These are phyloP conservation scores for Ajuga chamaepitys DNA, from an alignment of 257 asterid genomes.

Conservation along the genomic window DNA sequence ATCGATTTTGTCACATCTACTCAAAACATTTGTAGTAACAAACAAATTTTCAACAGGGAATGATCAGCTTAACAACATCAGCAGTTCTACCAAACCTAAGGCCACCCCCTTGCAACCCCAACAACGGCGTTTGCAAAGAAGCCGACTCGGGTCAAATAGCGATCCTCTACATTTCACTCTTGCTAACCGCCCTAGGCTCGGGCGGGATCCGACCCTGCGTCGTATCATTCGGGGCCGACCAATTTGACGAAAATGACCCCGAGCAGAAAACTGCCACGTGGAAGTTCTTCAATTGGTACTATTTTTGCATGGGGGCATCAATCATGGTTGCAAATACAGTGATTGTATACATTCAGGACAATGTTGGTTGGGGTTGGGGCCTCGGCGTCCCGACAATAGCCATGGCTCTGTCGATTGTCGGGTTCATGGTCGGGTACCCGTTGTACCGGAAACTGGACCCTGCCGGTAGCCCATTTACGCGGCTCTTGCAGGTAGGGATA, in stretches of 20 bases:
- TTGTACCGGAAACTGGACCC: slow-evolving; percentile 68
- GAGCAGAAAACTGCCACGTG: slow-evolving; percentile 58
- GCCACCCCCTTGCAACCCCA: slow-evolving; percentile 54
- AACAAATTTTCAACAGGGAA: slow-evolving; percentile 78
- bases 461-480: slow-evolving; percentile 91
- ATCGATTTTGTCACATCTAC: no score
- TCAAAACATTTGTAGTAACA: no score
- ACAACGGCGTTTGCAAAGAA: slow-evolving; percentile 35
- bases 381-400: slow-evolving; percentile 70
- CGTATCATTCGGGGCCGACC: slow-evolving; percentile 89
- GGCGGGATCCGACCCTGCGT: slow-evolving; percentile 89
- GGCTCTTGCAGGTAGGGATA: slow-evolving; percentile 70
- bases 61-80: slow-evolving; percentile 60
- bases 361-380: slow-evolving; percentile 90
- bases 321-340: slow-evolving; percentile 76
- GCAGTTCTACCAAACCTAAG: slow-evolving; percentile 59
- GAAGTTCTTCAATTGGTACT: slow-evolving; percentile 97
- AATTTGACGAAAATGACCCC: slow-evolving; percentile 69
- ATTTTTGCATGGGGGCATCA: slow-evolving; percentile 85
- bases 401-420: slow-evolving; percentile 57
- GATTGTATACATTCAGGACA: slow-evolving; percentile 70
- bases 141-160: slow-evolving; percentile 67
- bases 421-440: slow-evolving; percentile 66
- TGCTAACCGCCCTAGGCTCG: slow-evolving; percentile 72
- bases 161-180: slow-evolving; percentile 57